A percentile compares a stretch with the other conserved stretches of the same genome.
Evolutionary conservation across 1,284 basidiomycete genomes (phyloP).

Genomic region (Fistulinella cinereoalba): DNA sequence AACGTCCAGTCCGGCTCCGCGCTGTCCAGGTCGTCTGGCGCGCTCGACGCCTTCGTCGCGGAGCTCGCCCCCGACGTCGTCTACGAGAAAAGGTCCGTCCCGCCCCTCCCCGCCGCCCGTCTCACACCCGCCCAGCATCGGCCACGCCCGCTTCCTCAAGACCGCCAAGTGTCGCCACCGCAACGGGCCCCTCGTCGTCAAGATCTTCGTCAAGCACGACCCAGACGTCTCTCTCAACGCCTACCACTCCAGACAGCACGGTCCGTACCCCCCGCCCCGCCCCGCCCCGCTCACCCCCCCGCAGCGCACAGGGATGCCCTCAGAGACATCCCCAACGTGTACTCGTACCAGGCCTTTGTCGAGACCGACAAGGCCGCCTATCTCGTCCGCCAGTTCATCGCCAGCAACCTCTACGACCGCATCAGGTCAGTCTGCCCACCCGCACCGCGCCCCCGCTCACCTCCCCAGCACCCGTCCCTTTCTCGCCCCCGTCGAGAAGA

Average conservation of each 20-base stretch:
- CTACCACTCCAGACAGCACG: constrained; percentile 62
- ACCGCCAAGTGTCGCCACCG: constrained; percentile 78
- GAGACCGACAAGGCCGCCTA: constrained; percentile 98
- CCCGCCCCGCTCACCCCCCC: not conserved
- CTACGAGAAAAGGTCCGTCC: constrained; percentile 83
- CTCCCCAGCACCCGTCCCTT: constrained; percentile 87
- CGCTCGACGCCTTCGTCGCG: constrained; percentile 84
- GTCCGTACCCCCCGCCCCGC: constrained; percentile 37
- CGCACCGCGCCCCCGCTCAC: not conserved
- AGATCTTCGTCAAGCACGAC: constrained; percentile 81
- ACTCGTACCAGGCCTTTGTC: constrained; percentile 86
- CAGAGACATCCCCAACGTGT: constrained; percentile 82
- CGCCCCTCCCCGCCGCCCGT: not conserved
- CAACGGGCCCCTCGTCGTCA: constrained; percentile 71
- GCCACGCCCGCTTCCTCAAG: constrained; percentile 93
- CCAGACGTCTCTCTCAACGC: constrained; percentile 58
- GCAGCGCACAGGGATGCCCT: constrained; percentile 83
- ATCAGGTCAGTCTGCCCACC: constrained; percentile 73
- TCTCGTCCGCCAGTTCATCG: constrained; percentile 92
- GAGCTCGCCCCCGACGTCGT: constrained; percentile 84
- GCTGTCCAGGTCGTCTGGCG: constrained; percentile 67
- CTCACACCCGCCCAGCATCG: constrained; percentile 52
- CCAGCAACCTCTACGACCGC: constrained; percentile 94
- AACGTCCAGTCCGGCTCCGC: constrained; percentile 65
- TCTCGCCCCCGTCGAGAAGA: constrained; percentile 89